Conservation (phyloP, 345 rosid species). For the Adansonia digitata region DNA sequence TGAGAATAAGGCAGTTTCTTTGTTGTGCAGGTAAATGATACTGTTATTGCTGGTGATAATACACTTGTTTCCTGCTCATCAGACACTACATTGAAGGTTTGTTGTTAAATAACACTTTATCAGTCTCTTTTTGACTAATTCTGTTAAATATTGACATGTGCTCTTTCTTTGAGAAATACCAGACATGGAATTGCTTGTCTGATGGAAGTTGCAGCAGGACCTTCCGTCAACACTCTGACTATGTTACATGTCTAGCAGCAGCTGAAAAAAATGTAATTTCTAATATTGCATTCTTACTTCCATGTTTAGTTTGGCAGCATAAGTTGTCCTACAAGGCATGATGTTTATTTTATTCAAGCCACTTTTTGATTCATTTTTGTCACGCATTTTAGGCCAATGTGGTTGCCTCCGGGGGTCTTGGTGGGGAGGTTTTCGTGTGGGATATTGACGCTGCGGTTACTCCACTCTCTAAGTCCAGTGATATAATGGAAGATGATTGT, state of each 20-base stretch:
- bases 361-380: conserved; percentile 61
- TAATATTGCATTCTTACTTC: conserved; percentile 19
- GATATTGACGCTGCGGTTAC: conserved; percentile 90
- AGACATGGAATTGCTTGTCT: conserved; percentile 90
- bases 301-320: background rate
- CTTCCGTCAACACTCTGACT: conserved; percentile 93
- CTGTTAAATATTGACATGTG: background rate
- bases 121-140: conserved; percentile 18
- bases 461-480: conserved; percentile 70
- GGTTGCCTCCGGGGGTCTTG: conserved; percentile 99
- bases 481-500: conserved; percentile 68
- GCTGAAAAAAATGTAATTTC: conserved; percentile 88
- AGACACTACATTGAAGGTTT: conserved; percentile 92
- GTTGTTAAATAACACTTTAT: conserved; percentile 4
- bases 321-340: conserved; percentile 8
- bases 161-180: conserved; percentile 14
- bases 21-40: conserved; percentile 82
- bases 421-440: conserved; percentile 99
- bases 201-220: conserved; percentile 83
- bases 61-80: conserved; percentile 95
- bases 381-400: conserved; percentile 70
- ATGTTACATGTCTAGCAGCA: conserved; percentile 89
- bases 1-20: background rate
- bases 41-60: conserved; percentile 67
- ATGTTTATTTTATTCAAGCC: conserved; percentile 19